phyloP scores from a whole-genome alignment of 805 yeast genomes.

The Isabelozyma gotoi region DNA sequence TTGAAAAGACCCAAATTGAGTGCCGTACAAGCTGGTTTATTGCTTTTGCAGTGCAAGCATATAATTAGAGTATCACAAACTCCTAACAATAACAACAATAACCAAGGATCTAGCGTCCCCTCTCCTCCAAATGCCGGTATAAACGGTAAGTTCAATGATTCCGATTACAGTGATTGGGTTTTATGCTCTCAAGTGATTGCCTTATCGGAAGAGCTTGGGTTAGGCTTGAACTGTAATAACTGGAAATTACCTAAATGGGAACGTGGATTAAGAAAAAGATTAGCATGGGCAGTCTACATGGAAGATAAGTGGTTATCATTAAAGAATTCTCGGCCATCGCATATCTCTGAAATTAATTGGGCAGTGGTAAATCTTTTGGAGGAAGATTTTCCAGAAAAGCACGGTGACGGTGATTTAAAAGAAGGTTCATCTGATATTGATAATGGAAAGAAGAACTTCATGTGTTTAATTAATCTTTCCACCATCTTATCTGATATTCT shows the following conservation, averaged over 20 bases:
- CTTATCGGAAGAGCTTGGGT: slow-evolving; percentile 84
- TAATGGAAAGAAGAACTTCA: slow-evolving; percentile 68
- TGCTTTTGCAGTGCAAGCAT: slow-evolving; percentile 66
- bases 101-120: too few relatives aligned
- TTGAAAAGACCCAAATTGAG: slow-evolving; percentile 86
- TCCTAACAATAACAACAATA: slow-evolving; percentile 7
- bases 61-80: slow-evolving; percentile 20
- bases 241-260: slow-evolving; percentile 98
- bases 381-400: slow-evolving; percentile 79
- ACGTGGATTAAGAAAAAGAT: slow-evolving; percentile 76
- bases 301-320: slow-evolving; percentile 91
- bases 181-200: slow-evolving; percentile 85
- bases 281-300: slow-evolving; percentile 94
- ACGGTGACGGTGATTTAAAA: slow-evolving; percentile 49
- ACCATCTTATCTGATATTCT: slow-evolving; percentile 70
- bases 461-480: slow-evolving; percentile 64
- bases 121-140: slow-evolving; percentile 6
- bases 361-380: slow-evolving; percentile 63
- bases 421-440: slow-evolving; percentile 69
- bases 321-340: slow-evolving; percentile 82
- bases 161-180: slow-evolving; percentile 74
- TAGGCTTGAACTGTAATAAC: slow-evolving; percentile 83
- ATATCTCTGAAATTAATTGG: slow-evolving; percentile 76
- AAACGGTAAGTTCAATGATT: slow-evolving; percentile 15
- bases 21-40: slow-evolving; percentile 86